Evolutionary conservation across 495 filamentous ascomycete genomes (phyloP), one percentile per base, ranked within the genome.

Genomic region (Tuber brumale): DNA sequence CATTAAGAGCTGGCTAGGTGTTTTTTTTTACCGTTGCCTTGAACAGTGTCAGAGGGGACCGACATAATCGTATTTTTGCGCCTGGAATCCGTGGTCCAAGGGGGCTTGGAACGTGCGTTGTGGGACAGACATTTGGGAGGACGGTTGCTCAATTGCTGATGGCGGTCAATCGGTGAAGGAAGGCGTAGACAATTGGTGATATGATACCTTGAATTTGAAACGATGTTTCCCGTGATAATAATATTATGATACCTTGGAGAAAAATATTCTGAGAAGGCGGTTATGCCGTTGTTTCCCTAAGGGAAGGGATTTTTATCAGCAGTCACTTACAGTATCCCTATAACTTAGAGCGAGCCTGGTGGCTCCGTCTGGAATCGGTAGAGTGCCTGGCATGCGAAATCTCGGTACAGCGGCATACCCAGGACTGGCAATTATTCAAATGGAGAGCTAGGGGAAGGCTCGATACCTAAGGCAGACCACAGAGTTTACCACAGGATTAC

Each of bases 11-110:
- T 80, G 78, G 75, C 78, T 77, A 71, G 78, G 77, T 71, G 73
- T 70, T 80, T 79, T 6, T 31, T 66, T 35, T 12, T 8, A 66
- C 77, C 72, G 73, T 79, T 70, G 77, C 76, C 73, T 74, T 77
- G 73, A 80, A 79, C 78, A 79, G 78, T 80, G 78, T 80, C 78
- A 80, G 78, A 80, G 78, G 78, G 75, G 76, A 75, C 76, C 78
- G 46, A 80, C 77, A 72, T 70, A 66, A 6, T 14, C 12, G 12
- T 35, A 7, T 66, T 66, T 35, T 19, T 14, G 27, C 57, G 27
- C 57, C 21, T 48, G 19, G 18, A 5, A 23, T 48, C 23, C 12
- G 44, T 23, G 46, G 19, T 23, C 3, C 19, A 23, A 23, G 19
- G 21, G 19, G 46, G 21, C 46, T 23, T 51, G 7, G 21, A 51